Base-by-base conservation (phyloP, 1,284 basidiomycete genomes). In the Ustilago vetiveriae region DNA sequence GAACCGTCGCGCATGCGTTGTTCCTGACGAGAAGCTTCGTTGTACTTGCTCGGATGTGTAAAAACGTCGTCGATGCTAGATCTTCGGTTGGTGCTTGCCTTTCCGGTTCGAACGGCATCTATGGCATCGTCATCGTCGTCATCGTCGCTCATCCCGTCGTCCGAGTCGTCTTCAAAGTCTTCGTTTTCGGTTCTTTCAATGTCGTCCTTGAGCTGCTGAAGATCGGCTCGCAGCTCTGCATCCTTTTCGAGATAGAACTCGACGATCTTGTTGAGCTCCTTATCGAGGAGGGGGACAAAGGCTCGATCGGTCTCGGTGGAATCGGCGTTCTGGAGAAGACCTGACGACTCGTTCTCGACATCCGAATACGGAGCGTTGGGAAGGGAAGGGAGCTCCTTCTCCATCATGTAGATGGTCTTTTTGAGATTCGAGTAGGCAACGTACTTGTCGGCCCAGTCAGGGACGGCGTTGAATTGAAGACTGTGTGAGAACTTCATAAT, bases 401-500 rank as follows among this genome's bases (percentile, higher is more conserved):
- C 80, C 47, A 82, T 67, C 33, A 74, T 48, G 59, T 82, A 82
- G 54, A 82, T 78, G 46, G 75, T 48, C 62, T 82, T 82, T 35
- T 82, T 82, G 40, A 82, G 75, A 48, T 81, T 78, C 17, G 78
- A 79, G 49, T 82, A 82, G 55, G 70, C 71, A 35, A 98, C 90
- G 81, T 97, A 97, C 69, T 94, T 88, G 75, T 93, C 90, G 87
- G 90, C 90, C 94, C 94, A 97, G 67, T 97, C 94, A 1, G 92
- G 87, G 36, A 94, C 91, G 21, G 92, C 90, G 78, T 97, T 96
- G 84, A 95, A 94, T 81, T 94, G 92, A 66, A 96, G 86, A 14
- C 92, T 90, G 41, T 87, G 87, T 45, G 86, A 87, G 78, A 82
- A 72, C 64, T 72, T 72, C 69, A 72, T 72, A 32, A 35, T 62